Percentiles rank a stretch among this genome's conserved stretches.
Evolutionary conservation across 2,329 filamentous ascomycete species (phyloP).

Genomic region (Hortaea sp.): DNA sequence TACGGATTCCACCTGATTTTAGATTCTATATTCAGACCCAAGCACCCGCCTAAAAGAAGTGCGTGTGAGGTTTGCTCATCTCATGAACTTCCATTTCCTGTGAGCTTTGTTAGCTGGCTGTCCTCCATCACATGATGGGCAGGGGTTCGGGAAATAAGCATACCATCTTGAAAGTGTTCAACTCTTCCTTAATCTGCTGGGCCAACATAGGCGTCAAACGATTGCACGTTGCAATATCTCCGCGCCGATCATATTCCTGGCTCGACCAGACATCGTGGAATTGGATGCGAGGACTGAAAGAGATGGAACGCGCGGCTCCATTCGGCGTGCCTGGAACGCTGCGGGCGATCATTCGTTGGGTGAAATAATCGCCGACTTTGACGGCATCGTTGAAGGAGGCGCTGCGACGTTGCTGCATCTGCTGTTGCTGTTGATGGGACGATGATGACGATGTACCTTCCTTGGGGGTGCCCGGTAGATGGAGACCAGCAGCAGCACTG

Average conservation of each 20-base stretch:
- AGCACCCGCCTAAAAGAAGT: slow-evolving; percentile 76
- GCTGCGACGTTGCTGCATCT: slow-evolving; percentile 38
- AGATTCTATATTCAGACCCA: too few species aligned
- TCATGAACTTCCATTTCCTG: slow-evolving; percentile 99
- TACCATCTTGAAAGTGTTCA: slow-evolving; percentile 99
- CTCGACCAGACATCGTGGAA: slow-evolving; percentile 96
- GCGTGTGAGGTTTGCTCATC: slow-evolving; percentile 96
- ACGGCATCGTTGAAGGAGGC: slow-evolving; percentile 35
- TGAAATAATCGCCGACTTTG: slow-evolving; percentile 73
- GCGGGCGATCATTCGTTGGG: slow-evolving; percentile 59
- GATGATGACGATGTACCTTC: slow-evolving; percentile 44
- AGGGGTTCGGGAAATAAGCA: slow-evolving; percentile 23
- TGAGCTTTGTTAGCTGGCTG: neutral
- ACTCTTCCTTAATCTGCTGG: slow-evolving; percentile 98
- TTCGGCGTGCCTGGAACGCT: slow-evolving; percentile 73
- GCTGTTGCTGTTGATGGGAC: too few species aligned
- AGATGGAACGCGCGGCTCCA: slow-evolving; percentile 50
- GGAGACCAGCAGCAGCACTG: slow-evolving; percentile 69
- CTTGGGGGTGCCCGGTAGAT: slow-evolving; percentile 65
- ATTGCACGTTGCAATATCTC: slow-evolving; percentile 96
- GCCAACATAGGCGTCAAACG: slow-evolving; percentile 92
- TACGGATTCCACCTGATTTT: too few species aligned
- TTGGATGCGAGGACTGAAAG: slow-evolving; percentile 83
- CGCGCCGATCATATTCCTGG: slow-evolving; percentile 89
- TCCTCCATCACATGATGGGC: slow-evolving; percentile 28